Conservation (phyloP, 2,329 filamentous ascomycete species). For the Truncatella angustata region DNA sequence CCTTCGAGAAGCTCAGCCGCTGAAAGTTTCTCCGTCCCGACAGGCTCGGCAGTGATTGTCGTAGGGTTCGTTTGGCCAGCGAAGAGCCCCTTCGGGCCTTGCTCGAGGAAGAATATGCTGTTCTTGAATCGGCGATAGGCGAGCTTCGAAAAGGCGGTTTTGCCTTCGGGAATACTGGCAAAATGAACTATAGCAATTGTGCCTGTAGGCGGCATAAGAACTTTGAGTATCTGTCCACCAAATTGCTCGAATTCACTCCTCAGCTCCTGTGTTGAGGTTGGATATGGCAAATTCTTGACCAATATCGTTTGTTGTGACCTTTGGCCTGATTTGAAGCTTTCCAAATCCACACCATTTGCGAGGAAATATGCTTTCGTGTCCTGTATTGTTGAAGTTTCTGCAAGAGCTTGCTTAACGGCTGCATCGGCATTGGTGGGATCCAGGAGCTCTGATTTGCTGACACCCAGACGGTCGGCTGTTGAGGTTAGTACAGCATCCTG, state of each 20-base stretch:
- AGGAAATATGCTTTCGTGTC: constrained; percentile 92
- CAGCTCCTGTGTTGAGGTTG: constrained; percentile 76
- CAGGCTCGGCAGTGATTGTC: constrained; percentile 27
- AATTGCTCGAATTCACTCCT: constrained; percentile 81
- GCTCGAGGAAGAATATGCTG: constrained; percentile 89
- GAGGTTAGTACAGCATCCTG: constrained; percentile 93
- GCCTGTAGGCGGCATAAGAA: constrained; percentile 89
- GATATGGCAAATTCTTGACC: constrained; percentile 92
- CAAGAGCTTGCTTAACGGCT: constrained; percentile 93
- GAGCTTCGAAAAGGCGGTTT: constrained; percentile 77
- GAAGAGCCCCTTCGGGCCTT: constrained; percentile 84
- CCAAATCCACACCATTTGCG: constrained; percentile 83
- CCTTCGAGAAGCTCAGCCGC: constrained; percentile 66
- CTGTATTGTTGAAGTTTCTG: constrained; percentile 93
- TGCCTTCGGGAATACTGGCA: constrained; percentile 72
- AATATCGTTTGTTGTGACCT: constrained; percentile 85
- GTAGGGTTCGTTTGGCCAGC: constrained; percentile 28
- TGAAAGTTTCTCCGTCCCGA: constrained; percentile 59
- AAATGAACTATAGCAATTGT: constrained; percentile 95
- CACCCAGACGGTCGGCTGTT: constrained; percentile 79
- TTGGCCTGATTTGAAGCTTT: constrained; percentile 82
- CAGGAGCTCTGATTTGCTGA: constrained; percentile 86
- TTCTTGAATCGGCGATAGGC: constrained; percentile 91
- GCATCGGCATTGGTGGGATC: constrained; percentile 96
- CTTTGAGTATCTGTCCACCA: constrained; percentile 76